Percentiles rank a stretch among this genome's conserved stretches.
These are phyloP conservation scores for Nyctanthes arbortristis DNA, from an alignment of 257 asterid genomes.

Conservation along the genomic window DNA sequence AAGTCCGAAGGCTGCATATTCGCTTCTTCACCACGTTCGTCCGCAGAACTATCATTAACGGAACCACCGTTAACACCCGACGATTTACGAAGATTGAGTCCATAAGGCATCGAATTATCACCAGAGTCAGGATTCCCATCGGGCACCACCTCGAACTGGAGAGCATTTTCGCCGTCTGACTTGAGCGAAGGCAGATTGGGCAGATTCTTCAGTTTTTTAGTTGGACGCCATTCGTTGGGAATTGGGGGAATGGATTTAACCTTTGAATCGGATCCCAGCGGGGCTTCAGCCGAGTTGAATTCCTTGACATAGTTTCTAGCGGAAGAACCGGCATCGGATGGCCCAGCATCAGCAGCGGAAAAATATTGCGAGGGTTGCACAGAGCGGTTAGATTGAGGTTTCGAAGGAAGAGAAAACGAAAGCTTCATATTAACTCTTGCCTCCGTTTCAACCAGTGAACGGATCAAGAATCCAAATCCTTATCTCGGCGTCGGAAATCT, in stretches of 20 bases:
- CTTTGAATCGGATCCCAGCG: slow-evolving; percentile 28
- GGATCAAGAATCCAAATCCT: background rate
- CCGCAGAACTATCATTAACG: no score
- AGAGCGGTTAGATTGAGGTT: slow-evolving; percentile 49
- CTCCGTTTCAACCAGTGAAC: background rate
- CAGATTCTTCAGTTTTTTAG: slow-evolving; percentile 61
- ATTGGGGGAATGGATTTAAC: slow-evolving; percentile 51
- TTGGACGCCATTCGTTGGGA: slow-evolving; percentile 64
- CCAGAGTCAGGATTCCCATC: slow-evolving; percentile 38
- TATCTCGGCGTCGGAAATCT: no score
- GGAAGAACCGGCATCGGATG: slow-evolving; percentile 16
- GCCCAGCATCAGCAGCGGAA: slow-evolving; percentile 19
- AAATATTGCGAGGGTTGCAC: slow-evolving; percentile 35
- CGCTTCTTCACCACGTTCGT: slow-evolving; percentile 8
- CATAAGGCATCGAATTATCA: slow-evolving; percentile 46
- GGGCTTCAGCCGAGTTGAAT: slow-evolving; percentile 54
- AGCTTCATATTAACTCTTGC: slow-evolving; percentile 48
- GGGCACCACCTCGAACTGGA: slow-evolving; percentile 62
- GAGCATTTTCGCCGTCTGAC: slow-evolving; percentile 33
- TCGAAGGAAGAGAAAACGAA: slow-evolving; percentile 62
- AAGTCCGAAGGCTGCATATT: slow-evolving; percentile 32
- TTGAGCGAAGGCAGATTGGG: slow-evolving; percentile 45
- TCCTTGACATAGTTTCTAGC: slow-evolving; percentile 50
- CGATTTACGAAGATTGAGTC: slow-evolving; percentile 64
- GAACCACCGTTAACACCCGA: slow-evolving; percentile 14